phyloP scores from a whole-genome alignment of 2,329 filamentous ascomycete species.

The Ophiostoma sp. region DNA sequence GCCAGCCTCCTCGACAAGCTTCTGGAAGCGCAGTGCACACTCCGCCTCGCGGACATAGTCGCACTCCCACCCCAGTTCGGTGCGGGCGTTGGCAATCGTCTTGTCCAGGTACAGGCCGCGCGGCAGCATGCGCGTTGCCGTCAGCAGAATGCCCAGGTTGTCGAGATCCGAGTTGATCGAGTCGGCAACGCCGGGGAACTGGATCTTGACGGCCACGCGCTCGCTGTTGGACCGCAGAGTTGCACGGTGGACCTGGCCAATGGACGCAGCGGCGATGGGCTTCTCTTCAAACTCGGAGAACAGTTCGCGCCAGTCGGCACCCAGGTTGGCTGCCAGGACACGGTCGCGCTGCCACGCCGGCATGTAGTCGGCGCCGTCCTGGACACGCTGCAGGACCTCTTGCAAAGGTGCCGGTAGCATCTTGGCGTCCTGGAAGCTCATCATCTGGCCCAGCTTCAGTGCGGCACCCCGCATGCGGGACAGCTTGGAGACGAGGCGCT shows the following conservation, averaged over 20 bases:
- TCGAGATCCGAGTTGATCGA: constrained; percentile 96
- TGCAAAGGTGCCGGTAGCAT: constrained; percentile 86
- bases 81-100: constrained; percentile 90
- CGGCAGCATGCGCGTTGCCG: constrained; percentile 82
- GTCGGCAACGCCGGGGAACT: constrained; percentile 92
- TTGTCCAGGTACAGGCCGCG: constrained; percentile 93
- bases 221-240: constrained; percentile 68
- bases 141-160: constrained; percentile 85
- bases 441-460: constrained; percentile 95
- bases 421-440: constrained; percentile 96
- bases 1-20: constrained; percentile 56
- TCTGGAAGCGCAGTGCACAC: constrained; percentile 69
- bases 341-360: constrained; percentile 85
- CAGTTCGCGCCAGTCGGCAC: constrained; percentile 74
- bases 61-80: constrained; percentile 93
- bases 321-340: constrained; percentile 74
- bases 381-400: constrained; percentile 85
- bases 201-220: constrained; percentile 88
- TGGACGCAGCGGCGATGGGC: constrained; percentile 91
- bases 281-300: constrained; percentile 83
- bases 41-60: constrained; percentile 87
- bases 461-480: constrained; percentile 95
- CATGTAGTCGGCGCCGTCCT: constrained; percentile 98
- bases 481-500: constrained; percentile 83
- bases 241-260: constrained; percentile 90